Evolutionary conservation across 2,329 filamentous ascomycete species (phyloP).

Genomic region (Orbilia brochopaga): DNA sequence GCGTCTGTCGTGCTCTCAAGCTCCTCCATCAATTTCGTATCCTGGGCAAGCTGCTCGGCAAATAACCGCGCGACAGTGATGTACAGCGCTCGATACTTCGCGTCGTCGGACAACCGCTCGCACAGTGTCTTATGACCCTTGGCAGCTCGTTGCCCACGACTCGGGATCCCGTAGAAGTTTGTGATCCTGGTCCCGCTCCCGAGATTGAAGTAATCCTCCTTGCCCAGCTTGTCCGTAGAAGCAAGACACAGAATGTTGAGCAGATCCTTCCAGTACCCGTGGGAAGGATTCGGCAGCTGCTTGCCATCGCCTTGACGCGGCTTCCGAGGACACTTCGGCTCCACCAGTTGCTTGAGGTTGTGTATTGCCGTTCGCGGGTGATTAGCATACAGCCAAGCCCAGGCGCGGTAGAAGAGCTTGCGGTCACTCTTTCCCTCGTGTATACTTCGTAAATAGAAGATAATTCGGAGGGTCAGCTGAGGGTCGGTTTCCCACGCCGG

Average conservation of each 20-base stretch:
- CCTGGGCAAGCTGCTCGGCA: slow-evolving; percentile 61
- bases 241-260: slow-evolving; percentile 66
- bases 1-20: slow-evolving; percentile 58
- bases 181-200: slow-evolving; percentile 59
- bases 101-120: slow-evolving; percentile 59
- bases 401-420: slow-evolving; percentile 62
- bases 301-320: slow-evolving; percentile 56
- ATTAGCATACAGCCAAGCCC: slow-evolving; percentile 65
- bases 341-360: slow-evolving; percentile 65
- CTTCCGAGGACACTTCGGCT: slow-evolving; percentile 66
- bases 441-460: slow-evolving; percentile 68
- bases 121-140: slow-evolving; percentile 60
- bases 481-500: slow-evolving; percentile 63
- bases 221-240: slow-evolving; percentile 61
- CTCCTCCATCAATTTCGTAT: slow-evolving; percentile 59
- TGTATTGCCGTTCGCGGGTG: slow-evolving; percentile 65
- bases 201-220: slow-evolving; percentile 58
- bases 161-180: background rate
- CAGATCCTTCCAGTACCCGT: slow-evolving; percentile 70
- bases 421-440: slow-evolving; percentile 66
- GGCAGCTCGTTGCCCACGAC: slow-evolving; percentile 56
- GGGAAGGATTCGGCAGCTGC: slow-evolving; percentile 60
- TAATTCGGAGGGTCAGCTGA: slow-evolving; percentile 64
- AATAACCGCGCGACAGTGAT: slow-evolving; percentile 65
- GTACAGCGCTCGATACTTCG: slow-evolving; percentile 64